These are phyloP conservation scores for Agrocybe pediades DNA, from an alignment of 768 basidiomycete species.

Conservation along the genomic window DNA sequence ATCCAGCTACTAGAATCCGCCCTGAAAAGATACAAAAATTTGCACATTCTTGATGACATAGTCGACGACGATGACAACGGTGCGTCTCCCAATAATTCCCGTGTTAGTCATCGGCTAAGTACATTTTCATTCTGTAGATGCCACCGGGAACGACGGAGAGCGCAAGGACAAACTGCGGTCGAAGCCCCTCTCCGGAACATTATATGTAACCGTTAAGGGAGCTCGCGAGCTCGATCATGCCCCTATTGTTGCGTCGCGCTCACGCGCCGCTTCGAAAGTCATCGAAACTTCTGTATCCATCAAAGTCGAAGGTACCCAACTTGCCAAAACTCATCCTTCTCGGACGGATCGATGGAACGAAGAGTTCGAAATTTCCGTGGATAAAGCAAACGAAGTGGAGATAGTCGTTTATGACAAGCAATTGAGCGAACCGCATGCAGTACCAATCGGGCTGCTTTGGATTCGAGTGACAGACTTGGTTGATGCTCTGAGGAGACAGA, in stretches of 20 bases:
- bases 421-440: slow-evolving; percentile 73
- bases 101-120: background rate
- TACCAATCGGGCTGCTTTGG: slow-evolving; percentile 95
- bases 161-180: slow-evolving; percentile 90
- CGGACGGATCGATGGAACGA: slow-evolving; percentile 98
- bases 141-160: slow-evolving; percentile 72
- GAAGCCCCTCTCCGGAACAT: slow-evolving; percentile 93
- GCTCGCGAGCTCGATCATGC: slow-evolving; percentile 97
- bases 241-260: slow-evolving; percentile 63
- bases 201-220: slow-evolving; percentile 84
- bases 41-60: slow-evolving; percentile 89
- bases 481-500: slow-evolving; percentile 90
- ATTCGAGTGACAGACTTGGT: slow-evolving; percentile 91
- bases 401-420: slow-evolving; percentile 95
- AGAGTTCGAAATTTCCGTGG: slow-evolving; percentile 93
- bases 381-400: slow-evolving; percentile 99
- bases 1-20: slow-evolving; percentile 91
- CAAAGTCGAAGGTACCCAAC: slow-evolving; percentile 94
- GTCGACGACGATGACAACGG: slow-evolving; percentile 84
- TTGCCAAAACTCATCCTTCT: slow-evolving; percentile 89
- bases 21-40: slow-evolving; percentile 93
- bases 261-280: slow-evolving; percentile 77
- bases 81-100: slow-evolving; percentile 27
- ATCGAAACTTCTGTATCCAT: slow-evolving; percentile 91
- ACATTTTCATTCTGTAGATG: slow-evolving; percentile 28